Evolutionary conservation across 2,329 filamentous ascomycete genomes (phyloP).

Genomic region (Lojkania enalia): DNA sequence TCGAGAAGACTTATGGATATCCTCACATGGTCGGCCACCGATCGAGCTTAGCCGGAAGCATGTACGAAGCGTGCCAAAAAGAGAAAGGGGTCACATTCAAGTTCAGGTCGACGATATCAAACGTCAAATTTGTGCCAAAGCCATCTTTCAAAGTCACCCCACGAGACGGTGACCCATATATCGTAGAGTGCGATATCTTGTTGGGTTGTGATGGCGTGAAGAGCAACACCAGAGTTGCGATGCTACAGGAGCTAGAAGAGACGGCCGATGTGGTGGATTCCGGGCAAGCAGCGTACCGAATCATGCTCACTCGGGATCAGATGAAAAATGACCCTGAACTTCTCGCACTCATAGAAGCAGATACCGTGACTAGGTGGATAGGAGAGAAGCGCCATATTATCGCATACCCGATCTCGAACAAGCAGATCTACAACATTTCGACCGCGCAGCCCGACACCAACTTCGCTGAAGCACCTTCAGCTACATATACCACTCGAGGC

Average conservation of each 20-base stretch:
- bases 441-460: constrained; percentile 64
- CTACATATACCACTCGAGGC: constrained; percentile 66
- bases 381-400: constrained; percentile 76
- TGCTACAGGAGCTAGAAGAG: constrained; percentile 59
- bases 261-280: constrained; percentile 66
- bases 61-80: constrained; percentile 73
- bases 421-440: constrained; percentile 69
- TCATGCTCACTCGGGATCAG: constrained; percentile 71
- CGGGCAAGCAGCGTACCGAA: constrained; percentile 76
- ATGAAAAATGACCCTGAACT: constrained; percentile 71
- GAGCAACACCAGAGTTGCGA: constrained; percentile 50
- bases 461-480: constrained; percentile 59
- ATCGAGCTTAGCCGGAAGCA: constrained; percentile 67
- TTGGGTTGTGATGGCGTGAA: constrained; percentile 56
- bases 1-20: constrained; percentile 69
- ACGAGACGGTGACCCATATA: constrained; percentile 55
- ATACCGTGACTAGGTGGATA: constrained; percentile 74
- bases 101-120: constrained; percentile 62
- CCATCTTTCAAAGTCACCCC: constrained; percentile 64
- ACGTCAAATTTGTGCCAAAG: constrained; percentile 60
- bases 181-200: constrained; percentile 54
- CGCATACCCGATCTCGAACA: constrained; percentile 71
- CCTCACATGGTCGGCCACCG: constrained; percentile 82
- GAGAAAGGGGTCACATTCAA: constrained; percentile 65
- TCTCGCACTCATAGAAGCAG: constrained; percentile 66